These are phyloP conservation scores for Fusarium siculi DNA, from an alignment of 2,329 filamentous ascomycete genomes.

Conservation along the genomic window DNA sequence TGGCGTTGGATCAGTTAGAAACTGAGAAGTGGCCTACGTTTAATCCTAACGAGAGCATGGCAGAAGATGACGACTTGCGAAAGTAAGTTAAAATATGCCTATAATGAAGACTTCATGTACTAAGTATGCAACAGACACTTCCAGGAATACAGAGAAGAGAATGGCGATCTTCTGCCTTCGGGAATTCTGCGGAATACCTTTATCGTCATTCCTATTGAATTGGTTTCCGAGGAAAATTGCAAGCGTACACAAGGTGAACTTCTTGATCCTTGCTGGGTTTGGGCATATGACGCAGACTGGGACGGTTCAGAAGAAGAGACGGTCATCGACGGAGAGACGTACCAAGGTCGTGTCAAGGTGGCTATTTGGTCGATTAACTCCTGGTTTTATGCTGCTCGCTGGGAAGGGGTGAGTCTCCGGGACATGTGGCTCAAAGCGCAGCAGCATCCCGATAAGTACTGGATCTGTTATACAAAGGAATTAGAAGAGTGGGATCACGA, in stretches of 20 bases:
- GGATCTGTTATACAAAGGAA: slow-evolving; percentile 25
- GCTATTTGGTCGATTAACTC: slow-evolving; percentile 3
- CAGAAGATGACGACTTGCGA: too few relatives aligned
- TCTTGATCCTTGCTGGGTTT: slow-evolving; percentile 26
- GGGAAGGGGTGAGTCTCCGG: slow-evolving; percentile 23
- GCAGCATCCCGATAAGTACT: slow-evolving; percentile 15
- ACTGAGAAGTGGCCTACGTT: too few relatives aligned
- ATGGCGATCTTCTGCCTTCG: too few relatives aligned
- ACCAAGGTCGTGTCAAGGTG: slow-evolving; percentile 30
- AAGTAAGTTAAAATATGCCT: too few relatives aligned
- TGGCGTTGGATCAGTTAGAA: too few relatives aligned
- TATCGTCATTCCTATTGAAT: slow-evolving; percentile 17
- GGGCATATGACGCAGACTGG: slow-evolving; percentile 38
- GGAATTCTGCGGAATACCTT: slow-evolving; percentile 27
- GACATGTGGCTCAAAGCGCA: slow-evolving; percentile 38
- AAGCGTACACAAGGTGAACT: too few relatives aligned
- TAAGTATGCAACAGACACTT: too few relatives aligned
- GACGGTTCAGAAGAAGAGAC: slow-evolving; percentile 18
- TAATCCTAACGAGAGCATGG: too few relatives aligned
- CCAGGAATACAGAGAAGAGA: too few relatives aligned
- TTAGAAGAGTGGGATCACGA: slow-evolving; percentile 35
- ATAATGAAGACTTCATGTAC: too few relatives aligned
- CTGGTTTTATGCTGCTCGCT: slow-evolving; percentile 39
- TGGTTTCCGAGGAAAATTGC: not conserved
- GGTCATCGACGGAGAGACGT: slow-evolving; percentile 4